phyloP scores from a whole-genome alignment of 106 monocot species.

The Platanthera guangdongensis region DNA sequence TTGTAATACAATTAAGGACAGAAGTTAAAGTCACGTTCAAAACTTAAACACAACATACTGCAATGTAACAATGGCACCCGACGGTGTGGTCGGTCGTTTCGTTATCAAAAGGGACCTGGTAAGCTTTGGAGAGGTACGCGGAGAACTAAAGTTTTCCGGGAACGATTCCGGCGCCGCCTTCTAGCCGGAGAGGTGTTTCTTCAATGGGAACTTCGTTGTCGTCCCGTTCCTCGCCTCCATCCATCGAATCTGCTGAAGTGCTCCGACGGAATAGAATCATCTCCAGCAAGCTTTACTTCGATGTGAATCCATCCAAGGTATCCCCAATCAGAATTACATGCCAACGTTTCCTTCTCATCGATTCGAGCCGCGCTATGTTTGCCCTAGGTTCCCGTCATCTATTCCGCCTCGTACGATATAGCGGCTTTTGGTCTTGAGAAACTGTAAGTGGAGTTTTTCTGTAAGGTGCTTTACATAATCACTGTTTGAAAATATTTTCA shows the following conservation, averaged over 20 bases:
- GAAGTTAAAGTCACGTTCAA: too few species aligned
- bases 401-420: slow-evolving; percentile 83
- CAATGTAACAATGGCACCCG: too few species aligned
- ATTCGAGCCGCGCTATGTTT: neutral
- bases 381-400: slow-evolving; percentile 67
- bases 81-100: too few species aligned
- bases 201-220: slow-evolving; percentile 16
- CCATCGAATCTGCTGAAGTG: slow-evolving; percentile 11
- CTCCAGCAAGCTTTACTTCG: slow-evolving; percentile 91
- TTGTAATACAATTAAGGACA: too few species aligned
- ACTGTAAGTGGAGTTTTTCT: slow-evolving; percentile 39
- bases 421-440: slow-evolving; percentile 85
- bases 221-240: neutral
- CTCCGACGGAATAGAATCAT: slow-evolving; percentile 52
- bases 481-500: neutral
- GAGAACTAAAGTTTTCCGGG: neutral
- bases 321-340: neutral
- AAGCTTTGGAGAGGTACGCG: neutral
- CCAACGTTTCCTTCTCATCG: neutral
- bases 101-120: too few species aligned
- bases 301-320: slow-evolving; percentile 63
- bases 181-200: neutral
- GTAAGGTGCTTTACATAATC: neutral
- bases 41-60: too few species aligned
- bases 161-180: neutral